A percentile compares a stretch with the other conserved stretches of the same genome.
phyloP scores from a whole-genome alignment of 495 filamentous ascomycete species.

The Cairneyella variabilis region DNA sequence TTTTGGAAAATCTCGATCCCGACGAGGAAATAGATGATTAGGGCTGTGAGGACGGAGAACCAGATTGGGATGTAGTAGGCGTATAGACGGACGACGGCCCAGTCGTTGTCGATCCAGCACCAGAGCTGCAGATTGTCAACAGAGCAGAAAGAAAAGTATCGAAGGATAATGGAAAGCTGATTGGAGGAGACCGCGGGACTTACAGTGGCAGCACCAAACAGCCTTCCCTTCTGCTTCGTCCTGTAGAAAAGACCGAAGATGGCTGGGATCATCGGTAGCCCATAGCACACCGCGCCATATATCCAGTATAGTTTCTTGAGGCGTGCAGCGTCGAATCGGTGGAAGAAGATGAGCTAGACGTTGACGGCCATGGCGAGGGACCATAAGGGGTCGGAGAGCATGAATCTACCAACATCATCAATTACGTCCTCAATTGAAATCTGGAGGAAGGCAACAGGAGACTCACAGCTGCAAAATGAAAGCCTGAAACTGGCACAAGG shows the following conservation, averaged over 20 bases:
- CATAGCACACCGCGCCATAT: slow-evolving; percentile 71
- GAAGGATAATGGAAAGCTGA: not conserved
- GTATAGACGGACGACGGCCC: slow-evolving; percentile 69
- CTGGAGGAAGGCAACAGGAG: slow-evolving; percentile 37
- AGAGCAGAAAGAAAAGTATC: too few species aligned
- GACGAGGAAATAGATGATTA: slow-evolving; percentile 68
- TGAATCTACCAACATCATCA: slow-evolving; percentile 39
- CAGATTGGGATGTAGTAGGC: slow-evolving; percentile 84
- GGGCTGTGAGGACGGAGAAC: slow-evolving; percentile 66
- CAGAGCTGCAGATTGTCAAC: slow-evolving; percentile 50
- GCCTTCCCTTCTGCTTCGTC: slow-evolving; percentile 33
- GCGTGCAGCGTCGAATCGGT: slow-evolving; percentile 58
- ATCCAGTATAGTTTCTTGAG: slow-evolving; percentile 65
- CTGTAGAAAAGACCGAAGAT: slow-evolving; percentile 62
- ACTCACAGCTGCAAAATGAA: slow-evolving; percentile 63
- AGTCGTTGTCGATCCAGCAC: slow-evolving; percentile 76
- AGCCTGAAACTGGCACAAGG: slow-evolving; percentile 70
- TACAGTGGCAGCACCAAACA: too few species aligned
- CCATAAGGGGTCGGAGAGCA: slow-evolving; percentile 57
- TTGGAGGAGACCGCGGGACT: too few species aligned
- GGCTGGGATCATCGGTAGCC: slow-evolving; percentile 66
- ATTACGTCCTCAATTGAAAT: slow-evolving; percentile 3
- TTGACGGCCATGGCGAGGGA: slow-evolving; percentile 80
- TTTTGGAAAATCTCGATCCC: slow-evolving; percentile 46
- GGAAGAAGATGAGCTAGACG: slow-evolving; percentile 81